Evolutionary conservation across 495 filamentous ascomycete genomes (phyloP), one percentile per base, ranked within the genome.

Genomic region (Astrothelium subdiscretum): DNA sequence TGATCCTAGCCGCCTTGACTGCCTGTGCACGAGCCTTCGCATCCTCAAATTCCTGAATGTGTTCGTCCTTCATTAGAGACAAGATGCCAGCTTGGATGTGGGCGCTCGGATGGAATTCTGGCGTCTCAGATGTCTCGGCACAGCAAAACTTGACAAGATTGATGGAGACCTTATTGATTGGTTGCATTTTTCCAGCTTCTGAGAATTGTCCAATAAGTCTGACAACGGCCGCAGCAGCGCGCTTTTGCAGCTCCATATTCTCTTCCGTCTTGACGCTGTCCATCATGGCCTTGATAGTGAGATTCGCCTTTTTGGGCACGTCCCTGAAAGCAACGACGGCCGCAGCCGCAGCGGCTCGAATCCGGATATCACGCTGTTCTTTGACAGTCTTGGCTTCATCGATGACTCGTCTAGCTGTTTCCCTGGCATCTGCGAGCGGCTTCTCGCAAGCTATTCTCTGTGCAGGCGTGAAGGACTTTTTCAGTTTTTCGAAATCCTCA

Each of bases 141-240:
- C 94, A 97, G 69, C 90, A 95, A 74, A 96, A 98, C 67, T 96
- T 96, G 73, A 92, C 88, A 61, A 98, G 73, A 73, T 98, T 98
- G 31, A 86, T 82, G 32, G 95, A 90, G 57, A 98, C 87, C 74
- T 98, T 98, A 69, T 96, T 90, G 26, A 92, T 90, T 2, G 92
- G 88, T 31, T 85, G 88, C 32, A 84, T 81, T 57, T 90, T 87
- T 10, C 88, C 85, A 10, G 83, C 80, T 13, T 81, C 80, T 6
- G 89, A 90, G 68, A 97, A 92, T 29, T 91, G 80, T 63, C 87
- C 83, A n/a, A 98, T 85, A n/a, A 97, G 80, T 22, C 81, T 77
- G 5, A 90, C 88, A 32, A 97, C 85, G 18, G 91, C 89, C 6
- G 79, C 81, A 8, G 91, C 90, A 27, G 95, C 96, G 31, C 92